phyloP scores from a whole-genome alignment of 2,329 filamentous ascomycete species.

The Neurospora sp. region DNA sequence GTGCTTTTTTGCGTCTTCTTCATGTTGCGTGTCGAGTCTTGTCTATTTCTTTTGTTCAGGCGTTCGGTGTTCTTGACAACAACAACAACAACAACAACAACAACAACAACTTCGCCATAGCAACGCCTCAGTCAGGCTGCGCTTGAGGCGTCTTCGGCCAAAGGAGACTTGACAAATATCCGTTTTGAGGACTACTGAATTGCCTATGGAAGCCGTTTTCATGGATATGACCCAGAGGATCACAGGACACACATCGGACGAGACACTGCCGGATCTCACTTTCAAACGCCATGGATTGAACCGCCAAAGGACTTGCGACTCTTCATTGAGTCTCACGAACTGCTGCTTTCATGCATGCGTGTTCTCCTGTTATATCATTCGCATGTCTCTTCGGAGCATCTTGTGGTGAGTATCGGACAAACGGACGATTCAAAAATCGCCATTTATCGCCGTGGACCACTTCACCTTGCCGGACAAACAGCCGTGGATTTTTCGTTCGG shows the following conservation, averaged over 20 bases:
- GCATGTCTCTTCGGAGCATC: neutral
- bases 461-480: neutral
- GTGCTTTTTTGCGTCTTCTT: slow-evolving; percentile 21
- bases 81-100: neutral
- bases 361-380: neutral
- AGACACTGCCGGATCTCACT: neutral
- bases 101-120: neutral
- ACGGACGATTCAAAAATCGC: neutral
- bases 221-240: neutral
- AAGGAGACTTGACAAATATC: slow-evolving; percentile 1
- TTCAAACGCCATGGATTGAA: neutral
- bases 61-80: slow-evolving; percentile 7
- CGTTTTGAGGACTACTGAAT: neutral
- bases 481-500: neutral
- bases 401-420: neutral
- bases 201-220: neutral
- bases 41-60: slow-evolving; percentile 20
- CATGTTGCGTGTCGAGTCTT: slow-evolving; percentile 21
- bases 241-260: neutral
- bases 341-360: neutral
- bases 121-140: slow-evolving; percentile 16
- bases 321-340: neutral
- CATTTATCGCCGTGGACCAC: neutral
- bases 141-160: neutral
- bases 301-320: neutral